Percentiles rank a stretch among this genome's conserved stretches.
Evolutionary conservation across 306 rosid genomes (phyloP).

Genomic region (Ochetophila trinervis): DNA sequence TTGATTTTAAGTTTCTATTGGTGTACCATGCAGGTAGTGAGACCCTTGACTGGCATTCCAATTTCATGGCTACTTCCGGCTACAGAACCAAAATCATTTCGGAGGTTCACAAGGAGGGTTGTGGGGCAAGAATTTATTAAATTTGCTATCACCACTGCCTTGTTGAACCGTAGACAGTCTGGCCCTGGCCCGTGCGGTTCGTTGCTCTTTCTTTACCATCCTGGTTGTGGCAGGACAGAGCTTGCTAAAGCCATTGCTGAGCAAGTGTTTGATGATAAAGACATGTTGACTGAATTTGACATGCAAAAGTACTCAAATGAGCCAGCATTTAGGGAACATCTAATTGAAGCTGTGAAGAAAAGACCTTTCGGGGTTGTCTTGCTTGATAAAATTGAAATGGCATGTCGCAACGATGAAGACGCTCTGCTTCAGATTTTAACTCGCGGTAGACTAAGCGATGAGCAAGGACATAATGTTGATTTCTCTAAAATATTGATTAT

Average conservation of each 20-base stretch:
- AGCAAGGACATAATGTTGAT: too few relatives aligned
- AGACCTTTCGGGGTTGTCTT: too few relatives aligned
- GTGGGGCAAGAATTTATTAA: slow-evolving; percentile 7
- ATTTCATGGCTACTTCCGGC: slow-evolving; percentile 4
- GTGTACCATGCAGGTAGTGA: not conserved
- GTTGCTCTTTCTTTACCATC: not conserved
- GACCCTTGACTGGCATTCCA: slow-evolving; percentile 14
- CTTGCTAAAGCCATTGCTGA: slow-evolving; percentile 12
- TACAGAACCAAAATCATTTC: not conserved
- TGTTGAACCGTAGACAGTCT: not conserved
- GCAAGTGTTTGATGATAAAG: slow-evolving; percentile 5
- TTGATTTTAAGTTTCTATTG: not conserved
- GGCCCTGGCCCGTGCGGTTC: too few relatives aligned
- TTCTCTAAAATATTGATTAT: too few relatives aligned
- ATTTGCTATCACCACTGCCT: slow-evolving; percentile 2
- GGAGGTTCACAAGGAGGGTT: not conserved
- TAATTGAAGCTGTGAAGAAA: too few relatives aligned
- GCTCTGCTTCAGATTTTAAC: too few relatives aligned
- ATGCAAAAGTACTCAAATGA: not conserved
- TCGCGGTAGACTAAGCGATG: too few relatives aligned
- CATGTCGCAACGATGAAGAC: too few relatives aligned
- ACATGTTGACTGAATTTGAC: slow-evolving; percentile 5
- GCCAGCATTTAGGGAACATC: too few relatives aligned
- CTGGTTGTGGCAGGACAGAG: slow-evolving; percentile 15
- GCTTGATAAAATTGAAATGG: too few relatives aligned